These are phyloP conservation scores for Gentiana dahurica DNA, from an alignment of 257 asterid species.

Conservation along the genomic window DNA sequence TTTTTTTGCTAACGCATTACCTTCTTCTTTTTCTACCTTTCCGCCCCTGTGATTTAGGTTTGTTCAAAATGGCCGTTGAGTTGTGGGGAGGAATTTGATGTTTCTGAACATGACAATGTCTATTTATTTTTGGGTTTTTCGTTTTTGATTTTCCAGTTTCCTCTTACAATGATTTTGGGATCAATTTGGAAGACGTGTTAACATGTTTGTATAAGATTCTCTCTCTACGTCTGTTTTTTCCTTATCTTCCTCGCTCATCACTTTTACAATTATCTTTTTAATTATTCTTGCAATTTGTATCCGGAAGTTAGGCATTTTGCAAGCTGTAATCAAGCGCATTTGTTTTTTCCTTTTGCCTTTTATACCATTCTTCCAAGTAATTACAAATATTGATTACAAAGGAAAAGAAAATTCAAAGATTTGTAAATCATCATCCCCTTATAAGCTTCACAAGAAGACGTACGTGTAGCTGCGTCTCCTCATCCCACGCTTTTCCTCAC, in stretches of 20 bases:
- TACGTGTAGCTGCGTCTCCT: neutral
- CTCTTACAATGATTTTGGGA: constrained; percentile 12
- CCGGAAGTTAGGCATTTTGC: constrained; percentile 6
- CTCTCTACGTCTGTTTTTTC: constrained; percentile 7
- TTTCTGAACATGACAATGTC: constrained; percentile 7
- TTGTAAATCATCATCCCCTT: constrained; percentile 11
- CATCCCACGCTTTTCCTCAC: too few species aligned
- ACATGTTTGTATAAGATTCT: constrained; percentile 28
- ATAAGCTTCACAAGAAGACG: constrained; percentile 10
- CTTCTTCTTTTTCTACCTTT: neutral
- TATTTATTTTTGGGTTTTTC: constrained; percentile 15
- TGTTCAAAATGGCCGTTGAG: constrained; percentile 6
- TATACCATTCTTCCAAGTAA: neutral
- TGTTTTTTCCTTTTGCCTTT: neutral
- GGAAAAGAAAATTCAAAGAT: neutral
- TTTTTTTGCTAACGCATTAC: neutral
- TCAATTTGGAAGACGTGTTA: constrained; percentile 43
- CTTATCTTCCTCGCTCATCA: neutral
- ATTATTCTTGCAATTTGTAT: too few species aligned
- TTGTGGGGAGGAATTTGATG: neutral
- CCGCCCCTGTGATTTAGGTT: neutral
- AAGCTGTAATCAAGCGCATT: constrained; percentile 20
- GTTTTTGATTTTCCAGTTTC: constrained; percentile 14
- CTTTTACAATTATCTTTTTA: neutral
- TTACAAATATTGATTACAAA: too few species aligned